Base-by-base conservation (phyloP, 1,139 yeast species). In the Yueomyces sp. region DNA sequence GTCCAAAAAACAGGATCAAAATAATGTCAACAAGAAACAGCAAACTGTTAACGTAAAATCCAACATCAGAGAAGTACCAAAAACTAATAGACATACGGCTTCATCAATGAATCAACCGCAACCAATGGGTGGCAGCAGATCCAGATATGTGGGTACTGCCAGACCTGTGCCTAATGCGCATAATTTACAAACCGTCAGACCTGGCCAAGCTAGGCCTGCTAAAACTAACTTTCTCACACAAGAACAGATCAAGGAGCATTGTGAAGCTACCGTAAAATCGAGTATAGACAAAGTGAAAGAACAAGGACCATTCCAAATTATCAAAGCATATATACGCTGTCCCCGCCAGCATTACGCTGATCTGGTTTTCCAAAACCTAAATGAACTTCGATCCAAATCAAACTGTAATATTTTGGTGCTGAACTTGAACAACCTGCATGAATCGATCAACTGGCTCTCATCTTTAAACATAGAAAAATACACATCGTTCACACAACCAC, bases 401-500 rank as follows among this genome's bases (percentile, higher is more conserved):
- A 58, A 55, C 41, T 60, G 64, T 45, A 61, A 61, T 42, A 52
- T 60, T 4, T 60, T 60, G 8, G 51, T 60, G n/a, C 41, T 59
- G 42, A 54, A 58, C 43, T 43, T 58, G 31, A 59, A 53, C 42
- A 60, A 59, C 42, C 41, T 58, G n/a, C 60, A 56, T 43, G 64
- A 59, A 46, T 56, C 62, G 2, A 48, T 46, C 4, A 45, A 53
- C 3, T 59, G 60, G 64, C 54, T 59, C 42, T 49, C 49, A 31
- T 40, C 51, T 3, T 41, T 59, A 33, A 51, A 51, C 26, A 38
- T 50, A 3, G 36, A 50, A 11, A 47, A 51, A 39, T 49, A 52
- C 38, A 48, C 58, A 2, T 34, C 39, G 7, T 36, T 49, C 28
- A 37, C 40, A 2, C 51, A 49, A 36, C 44, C 41, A 26, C 63